phyloP scores from a whole-genome alignment of 352 stramenopile genomes.

The Phytophthora pini region DNA sequence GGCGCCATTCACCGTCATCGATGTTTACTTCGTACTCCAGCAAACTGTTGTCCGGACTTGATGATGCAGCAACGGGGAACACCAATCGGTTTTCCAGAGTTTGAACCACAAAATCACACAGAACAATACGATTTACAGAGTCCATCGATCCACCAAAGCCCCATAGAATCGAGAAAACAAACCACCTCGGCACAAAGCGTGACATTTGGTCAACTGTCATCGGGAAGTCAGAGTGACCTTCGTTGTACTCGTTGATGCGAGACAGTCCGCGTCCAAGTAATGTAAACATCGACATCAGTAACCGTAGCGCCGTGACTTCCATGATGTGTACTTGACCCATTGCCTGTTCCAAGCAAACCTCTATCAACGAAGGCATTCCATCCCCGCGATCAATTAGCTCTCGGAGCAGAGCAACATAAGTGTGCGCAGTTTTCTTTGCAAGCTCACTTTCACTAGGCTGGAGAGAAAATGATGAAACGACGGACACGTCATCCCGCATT shows the following conservation, averaged over 20 bases:
- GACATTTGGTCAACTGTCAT: constrained; percentile 97
- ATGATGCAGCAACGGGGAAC: constrained; percentile 76
- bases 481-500: constrained; percentile 72
- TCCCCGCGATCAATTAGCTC: constrained; percentile 62
- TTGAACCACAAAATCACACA: constrained; percentile 92
- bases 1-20: constrained; percentile 96
- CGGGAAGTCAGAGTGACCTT: constrained; percentile 98
- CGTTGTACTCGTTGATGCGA: constrained; percentile 98
- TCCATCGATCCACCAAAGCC: constrained; percentile 98
- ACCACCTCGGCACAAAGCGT: constrained; percentile 96
- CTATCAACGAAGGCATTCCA: constrained; percentile 83
- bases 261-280: constrained; percentile 95
- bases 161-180: constrained; percentile 98
- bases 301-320: constrained; percentile 93
- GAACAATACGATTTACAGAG: constrained; percentile 90
- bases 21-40: constrained; percentile 98
- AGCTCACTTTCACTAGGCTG: constrained; percentile 72
- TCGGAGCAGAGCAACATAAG: constrained; percentile 67
- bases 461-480: constrained; percentile 67
- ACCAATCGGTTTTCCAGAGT: constrained; percentile 88
- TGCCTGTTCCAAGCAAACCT: constrained; percentile 93
- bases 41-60: constrained; percentile 81
- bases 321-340: constrained; percentile 96
- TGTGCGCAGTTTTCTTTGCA: constrained; percentile 68
- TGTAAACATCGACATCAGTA: constrained; percentile 97